These are phyloP conservation scores for Lentinula lateritia DNA, from an alignment of 768 basidiomycete genomes.

Conservation along the genomic window DNA sequence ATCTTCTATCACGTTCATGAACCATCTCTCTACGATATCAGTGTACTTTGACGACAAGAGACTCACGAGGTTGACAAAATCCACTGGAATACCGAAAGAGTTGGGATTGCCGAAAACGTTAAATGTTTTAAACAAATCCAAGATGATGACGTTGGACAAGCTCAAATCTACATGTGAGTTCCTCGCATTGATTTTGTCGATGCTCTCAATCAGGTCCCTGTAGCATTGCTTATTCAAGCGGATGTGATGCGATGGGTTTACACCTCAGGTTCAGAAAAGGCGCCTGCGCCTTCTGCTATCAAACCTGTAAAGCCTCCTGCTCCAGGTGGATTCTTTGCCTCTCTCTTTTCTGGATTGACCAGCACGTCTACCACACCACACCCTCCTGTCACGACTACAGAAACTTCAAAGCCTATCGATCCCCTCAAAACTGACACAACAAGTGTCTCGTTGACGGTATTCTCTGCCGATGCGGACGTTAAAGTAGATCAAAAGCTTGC, in stretches of 20 bases:
- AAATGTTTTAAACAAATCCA: slow-evolving; percentile 46
- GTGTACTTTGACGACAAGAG: slow-evolving; percentile 80
- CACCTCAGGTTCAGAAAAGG: slow-evolving; percentile 57
- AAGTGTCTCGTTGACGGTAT: slow-evolving; percentile 57
- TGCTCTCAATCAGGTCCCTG: slow-evolving; percentile 4
- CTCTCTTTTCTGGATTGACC: slow-evolving; percentile 32
- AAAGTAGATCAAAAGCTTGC: slow-evolving; percentile 59
- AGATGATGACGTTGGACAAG: slow-evolving; percentile 63
- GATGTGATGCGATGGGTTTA: slow-evolving; percentile 81
- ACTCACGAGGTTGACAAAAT: slow-evolving; percentile 63
- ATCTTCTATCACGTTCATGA: slow-evolving; percentile 93
- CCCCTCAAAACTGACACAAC: slow-evolving; percentile 40
- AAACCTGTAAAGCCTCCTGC: slow-evolving; percentile 24
- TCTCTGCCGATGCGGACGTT: slow-evolving; percentile 62
- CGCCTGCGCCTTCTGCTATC: slow-evolving; percentile 27
- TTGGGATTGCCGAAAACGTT: slow-evolving; percentile 53
- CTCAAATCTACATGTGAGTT: slow-evolving; percentile 60
- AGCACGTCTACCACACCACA: slow-evolving; percentile 31
- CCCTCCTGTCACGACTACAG: slow-evolving; percentile 26
- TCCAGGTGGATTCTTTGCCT: slow-evolving; percentile 43
- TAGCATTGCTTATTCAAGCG: slow-evolving; percentile 74
- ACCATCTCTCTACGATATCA: slow-evolving; percentile 65
- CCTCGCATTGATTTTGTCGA: not conserved
- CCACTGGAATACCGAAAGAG: slow-evolving; percentile 42
- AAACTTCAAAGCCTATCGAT: slow-evolving; percentile 27